phyloP scores from a whole-genome alignment of 805 yeast genomes.

The Tetrapisispora namnaoensis region DNA sequence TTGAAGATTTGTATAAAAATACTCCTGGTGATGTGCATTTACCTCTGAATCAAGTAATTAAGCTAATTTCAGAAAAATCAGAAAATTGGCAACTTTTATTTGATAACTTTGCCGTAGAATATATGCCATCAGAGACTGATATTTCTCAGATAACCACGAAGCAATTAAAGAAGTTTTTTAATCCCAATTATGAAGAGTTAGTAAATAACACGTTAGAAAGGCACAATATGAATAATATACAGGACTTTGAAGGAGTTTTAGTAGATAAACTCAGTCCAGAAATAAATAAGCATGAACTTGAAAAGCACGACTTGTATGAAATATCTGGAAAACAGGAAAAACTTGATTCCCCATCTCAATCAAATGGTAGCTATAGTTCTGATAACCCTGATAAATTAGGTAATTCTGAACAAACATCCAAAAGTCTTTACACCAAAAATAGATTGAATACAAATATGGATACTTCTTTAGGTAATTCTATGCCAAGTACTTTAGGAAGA shows the following conservation, averaged over 20 bases:
- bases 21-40: slow-evolving; percentile 58
- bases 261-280: neutral
- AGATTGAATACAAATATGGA: neutral
- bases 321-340: too few relatives aligned
- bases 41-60: slow-evolving; percentile 55
- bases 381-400: too few relatives aligned
- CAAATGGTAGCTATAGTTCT: too few relatives aligned
- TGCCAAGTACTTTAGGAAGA: neutral
- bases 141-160: slow-evolving; percentile 82
- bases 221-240: too few relatives aligned
- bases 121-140: slow-evolving; percentile 86
- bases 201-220: neutral
- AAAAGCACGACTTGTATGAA: too few relatives aligned
- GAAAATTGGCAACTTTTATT: slow-evolving; percentile 84
- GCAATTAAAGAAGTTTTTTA: slow-evolving; percentile 66
- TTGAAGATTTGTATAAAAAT: slow-evolving; percentile 43
- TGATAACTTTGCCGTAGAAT: slow-evolving; percentile 64
- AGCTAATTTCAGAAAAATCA: slow-evolving; percentile 70
- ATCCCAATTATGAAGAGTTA: neutral
- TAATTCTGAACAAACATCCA: neutral
- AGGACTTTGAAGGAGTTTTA: neutral
- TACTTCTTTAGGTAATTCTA: neutral
- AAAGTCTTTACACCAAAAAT: neutral
- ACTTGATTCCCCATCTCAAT: too few relatives aligned
- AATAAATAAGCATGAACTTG: too few relatives aligned